These are phyloP conservation scores for Penicillium mononematosum DNA, from an alignment of 495 filamentous ascomycete genomes.

Conservation along the genomic window DNA sequence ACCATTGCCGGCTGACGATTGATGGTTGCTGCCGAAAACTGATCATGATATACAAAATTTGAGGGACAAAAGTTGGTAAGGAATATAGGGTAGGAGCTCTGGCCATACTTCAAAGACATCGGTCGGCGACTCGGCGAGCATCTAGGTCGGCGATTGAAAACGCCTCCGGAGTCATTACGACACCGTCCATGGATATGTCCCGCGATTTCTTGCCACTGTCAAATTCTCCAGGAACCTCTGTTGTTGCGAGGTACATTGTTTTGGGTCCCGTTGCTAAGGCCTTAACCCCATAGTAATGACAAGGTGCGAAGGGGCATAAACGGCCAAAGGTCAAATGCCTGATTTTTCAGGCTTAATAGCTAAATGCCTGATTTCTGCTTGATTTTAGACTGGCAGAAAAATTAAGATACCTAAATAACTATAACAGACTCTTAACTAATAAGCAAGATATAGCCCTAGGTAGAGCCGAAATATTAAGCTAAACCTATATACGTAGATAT, in stretches of 20 bases:
- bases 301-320: too few species aligned
- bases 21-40: neutral
- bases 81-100: neutral
- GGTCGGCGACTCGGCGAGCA: slow-evolving; percentile 9
- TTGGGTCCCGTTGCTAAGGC: neutral
- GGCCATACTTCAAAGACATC: neutral
- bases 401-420: too few species aligned
- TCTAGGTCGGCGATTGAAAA: slow-evolving; percentile 4
- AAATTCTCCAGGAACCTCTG: neutral
- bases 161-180: neutral
- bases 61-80: neutral
- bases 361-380: too few species aligned
- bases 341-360: too few species aligned
- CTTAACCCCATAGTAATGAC: neutral
- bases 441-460: too few species aligned
- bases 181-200: neutral
- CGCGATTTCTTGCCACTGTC: neutral
- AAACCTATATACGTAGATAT: too few species aligned
- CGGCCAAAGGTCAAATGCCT: too few species aligned
- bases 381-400: too few species aligned
- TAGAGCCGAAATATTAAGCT: too few species aligned
- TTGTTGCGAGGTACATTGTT: neutral
- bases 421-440: too few species aligned
- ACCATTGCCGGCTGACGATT: neutral
- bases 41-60: neutral